Evolutionary conservation across 768 basidiomycete species (phyloP).

Genomic region (Russula sp.): DNA sequence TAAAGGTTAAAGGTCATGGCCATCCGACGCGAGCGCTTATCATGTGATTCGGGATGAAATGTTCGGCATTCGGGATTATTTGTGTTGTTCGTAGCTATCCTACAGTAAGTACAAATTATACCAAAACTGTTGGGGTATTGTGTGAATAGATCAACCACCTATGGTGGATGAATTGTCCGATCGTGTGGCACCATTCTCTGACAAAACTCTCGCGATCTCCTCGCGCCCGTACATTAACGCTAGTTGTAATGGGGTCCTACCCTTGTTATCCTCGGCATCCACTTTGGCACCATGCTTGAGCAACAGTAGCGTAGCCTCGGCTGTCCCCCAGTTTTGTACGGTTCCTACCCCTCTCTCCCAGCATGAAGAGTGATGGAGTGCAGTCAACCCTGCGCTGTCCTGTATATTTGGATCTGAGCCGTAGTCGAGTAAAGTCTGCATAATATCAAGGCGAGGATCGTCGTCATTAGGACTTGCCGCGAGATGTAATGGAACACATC

Average conservation of each 20-base stretch:
- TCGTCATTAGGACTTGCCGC: not conserved
- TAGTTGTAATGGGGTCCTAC: not conserved
- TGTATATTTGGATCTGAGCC: not conserved
- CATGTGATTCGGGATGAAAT: too few species aligned
- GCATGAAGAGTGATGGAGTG: not conserved
- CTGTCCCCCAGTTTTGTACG: not conserved
- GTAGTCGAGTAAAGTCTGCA: not conserved
- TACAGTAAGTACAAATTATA: too few species aligned
- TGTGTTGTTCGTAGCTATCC: too few species aligned
- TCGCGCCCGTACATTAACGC: not conserved
- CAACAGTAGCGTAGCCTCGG: not conserved
- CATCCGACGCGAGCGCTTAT: too few species aligned
- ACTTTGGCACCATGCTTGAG: not conserved
- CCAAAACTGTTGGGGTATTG: too few species aligned
- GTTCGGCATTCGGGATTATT: too few species aligned
- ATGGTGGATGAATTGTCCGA: too few species aligned
- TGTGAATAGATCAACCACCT: too few species aligned
- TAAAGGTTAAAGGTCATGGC: too few species aligned
- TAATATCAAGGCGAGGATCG: not conserved
- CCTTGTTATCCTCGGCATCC: not conserved
- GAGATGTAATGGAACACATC: not conserved
- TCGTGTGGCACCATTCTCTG: not conserved
- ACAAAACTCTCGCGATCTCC: not conserved
- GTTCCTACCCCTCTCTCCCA: too few species aligned
- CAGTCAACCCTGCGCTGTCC: not conserved